Evolutionary conservation across 2,329 filamentous ascomycete species (phyloP), one percentile per base, ranked within the genome.

Genomic region (Niveomyces coronatus): DNA sequence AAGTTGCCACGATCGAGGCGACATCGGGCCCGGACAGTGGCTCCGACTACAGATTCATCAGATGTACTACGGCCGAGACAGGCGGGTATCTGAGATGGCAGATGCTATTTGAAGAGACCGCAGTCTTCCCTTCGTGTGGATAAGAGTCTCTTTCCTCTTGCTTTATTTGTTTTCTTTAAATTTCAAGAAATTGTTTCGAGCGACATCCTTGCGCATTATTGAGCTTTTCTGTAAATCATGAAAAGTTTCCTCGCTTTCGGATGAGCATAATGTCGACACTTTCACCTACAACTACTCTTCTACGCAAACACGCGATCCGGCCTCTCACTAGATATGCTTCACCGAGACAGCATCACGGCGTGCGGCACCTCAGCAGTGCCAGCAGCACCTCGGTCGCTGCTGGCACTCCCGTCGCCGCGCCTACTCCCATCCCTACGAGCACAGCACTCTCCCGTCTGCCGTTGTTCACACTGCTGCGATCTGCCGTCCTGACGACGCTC

Each of bases 401-500:
- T 14, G 39, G 33, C 9, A 29, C 39, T 30, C 23, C 37, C 9
- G 31, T 35, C 8, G 16, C 36, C 23, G 19, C 37, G 9, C 9
- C 14, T 19, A 24, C 37, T 22, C 28, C 37, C 4, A 29, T 39
- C 18, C 37, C 39, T 10, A 23, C 39, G 2, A 32, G 39, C 30
- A 39, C 41, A 16, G 41, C 41, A 4, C 39, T 45, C 17, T 37
- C 44, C 14, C 36, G 50, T 9, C 46, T 55, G 2, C 49, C 51
- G 1, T 45, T 41, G 5, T 46, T 44, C 1, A 45, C 46, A 0
- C 42, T 55, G 5, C 14, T 55, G 2, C 50, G 52, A 1, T 55
- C 53, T 2, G 47, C 48, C 1, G 32, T 43, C 2, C 36, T 55
- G 20, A 55, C 53, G 3, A 52, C 51, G 7, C 32, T 55, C 8